Conservation (phyloP, 805 yeast genomes). For the Babjeviella inositovora region DNA sequence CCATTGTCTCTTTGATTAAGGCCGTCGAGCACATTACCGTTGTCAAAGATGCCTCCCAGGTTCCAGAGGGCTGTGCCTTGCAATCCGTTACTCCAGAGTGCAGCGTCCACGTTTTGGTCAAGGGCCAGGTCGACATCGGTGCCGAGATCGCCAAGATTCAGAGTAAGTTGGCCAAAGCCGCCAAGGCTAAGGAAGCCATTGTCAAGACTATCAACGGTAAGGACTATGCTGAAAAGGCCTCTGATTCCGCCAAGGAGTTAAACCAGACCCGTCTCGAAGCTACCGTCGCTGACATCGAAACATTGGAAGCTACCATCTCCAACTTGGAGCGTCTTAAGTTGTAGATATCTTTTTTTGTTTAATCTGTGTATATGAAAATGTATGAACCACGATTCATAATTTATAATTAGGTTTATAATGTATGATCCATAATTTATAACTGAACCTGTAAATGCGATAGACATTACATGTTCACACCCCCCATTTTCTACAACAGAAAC, state of each 20-base stretch:
- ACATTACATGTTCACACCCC: no score
- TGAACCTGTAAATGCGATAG: no score
- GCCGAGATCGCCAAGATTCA: constrained; percentile 75
- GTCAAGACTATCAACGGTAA: constrained; percentile 53
- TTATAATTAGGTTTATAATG: no score
- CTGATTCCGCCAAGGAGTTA: constrained; percentile 62
- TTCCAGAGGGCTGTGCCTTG: constrained; percentile 86
- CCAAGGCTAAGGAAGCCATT: constrained; percentile 40
- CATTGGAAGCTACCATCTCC: constrained; percentile 71
- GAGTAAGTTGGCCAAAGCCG: constrained; percentile 56
- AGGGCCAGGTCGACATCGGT: constrained; percentile 89
- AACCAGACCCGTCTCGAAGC: constrained; percentile 56
- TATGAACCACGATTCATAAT: no score
- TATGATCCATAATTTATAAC: no score
- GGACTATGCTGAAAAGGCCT: constrained; percentile 81
- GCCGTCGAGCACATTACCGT: constrained; percentile 68
- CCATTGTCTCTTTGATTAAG: constrained; percentile 85
- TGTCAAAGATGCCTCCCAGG: constrained; percentile 31
- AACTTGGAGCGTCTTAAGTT: constrained; percentile 71
- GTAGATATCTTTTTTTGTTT: constrained; percentile 8
- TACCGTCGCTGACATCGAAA: constrained; percentile 75
- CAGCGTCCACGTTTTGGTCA: constrained; percentile 80
- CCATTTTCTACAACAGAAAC: no score
- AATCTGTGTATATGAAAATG: constrained; percentile 1
- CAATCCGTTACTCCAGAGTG: constrained; percentile 68